Conservation (phyloP, 108 stramenopile genomes). For the Discostella pseudostelligera region DNA sequence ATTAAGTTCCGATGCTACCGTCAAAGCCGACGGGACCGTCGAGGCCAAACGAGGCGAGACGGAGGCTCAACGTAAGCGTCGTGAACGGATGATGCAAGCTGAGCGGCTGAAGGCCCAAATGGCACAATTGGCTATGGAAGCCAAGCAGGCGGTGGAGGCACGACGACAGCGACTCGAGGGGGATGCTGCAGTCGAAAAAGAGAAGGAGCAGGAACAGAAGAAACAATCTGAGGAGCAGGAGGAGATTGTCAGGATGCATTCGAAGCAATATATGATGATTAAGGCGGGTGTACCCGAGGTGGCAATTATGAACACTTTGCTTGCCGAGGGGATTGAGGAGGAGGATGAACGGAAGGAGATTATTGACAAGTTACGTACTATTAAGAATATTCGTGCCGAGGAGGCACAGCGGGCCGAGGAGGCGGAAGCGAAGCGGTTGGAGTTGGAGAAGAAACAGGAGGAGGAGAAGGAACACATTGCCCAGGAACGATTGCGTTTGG, state of each 20-base stretch:
- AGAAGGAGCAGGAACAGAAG: constrained; percentile 31
- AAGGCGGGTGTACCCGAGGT: constrained; percentile 53
- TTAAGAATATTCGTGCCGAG: constrained; percentile 24
- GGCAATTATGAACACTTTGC: constrained; percentile 35
- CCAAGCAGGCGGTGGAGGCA: constrained; percentile 34
- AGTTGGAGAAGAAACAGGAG: constrained; percentile 27
- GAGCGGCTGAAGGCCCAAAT: constrained; percentile 47
- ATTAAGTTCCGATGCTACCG: constrained; percentile 12
- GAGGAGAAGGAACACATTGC: constrained; percentile 38
- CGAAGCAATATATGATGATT: constrained; percentile 48
- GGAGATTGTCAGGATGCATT: constrained; percentile 40
- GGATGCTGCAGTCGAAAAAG: constrained; percentile 33
- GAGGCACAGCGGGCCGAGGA: constrained; percentile 32
- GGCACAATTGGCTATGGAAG: constrained; percentile 50
- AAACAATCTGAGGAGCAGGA: constrained; percentile 35
- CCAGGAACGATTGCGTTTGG: constrained; percentile 31
- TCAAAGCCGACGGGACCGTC: constrained; percentile 40
- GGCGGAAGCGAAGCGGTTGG: constrained; percentile 16
- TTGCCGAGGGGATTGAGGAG: constrained; percentile 40
- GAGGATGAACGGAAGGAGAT: constrained; percentile 41
- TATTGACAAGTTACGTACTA: constrained; percentile 18
- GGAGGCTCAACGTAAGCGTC: constrained; percentile 38
- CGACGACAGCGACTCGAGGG: constrained; percentile 38
- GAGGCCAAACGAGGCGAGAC: constrained; percentile 40
- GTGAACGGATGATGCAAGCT: constrained; percentile 39